Conservation (phyloP, 768 basidiomycete species). For the Mycena epipterygia region DNA sequence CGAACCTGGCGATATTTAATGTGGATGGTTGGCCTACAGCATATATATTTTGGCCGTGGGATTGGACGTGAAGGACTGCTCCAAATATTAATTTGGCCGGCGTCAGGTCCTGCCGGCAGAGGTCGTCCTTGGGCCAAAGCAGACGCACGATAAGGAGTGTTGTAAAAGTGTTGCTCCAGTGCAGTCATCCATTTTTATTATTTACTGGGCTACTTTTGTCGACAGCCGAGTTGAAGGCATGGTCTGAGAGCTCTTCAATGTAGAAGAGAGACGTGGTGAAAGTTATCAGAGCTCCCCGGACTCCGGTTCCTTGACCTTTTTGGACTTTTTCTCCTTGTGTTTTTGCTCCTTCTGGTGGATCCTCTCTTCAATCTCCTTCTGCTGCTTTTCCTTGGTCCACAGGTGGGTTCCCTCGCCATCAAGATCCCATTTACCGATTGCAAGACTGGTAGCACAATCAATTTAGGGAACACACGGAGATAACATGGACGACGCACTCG, state of each 20-base stretch:
- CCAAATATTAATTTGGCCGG: background rate
- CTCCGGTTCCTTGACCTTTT: background rate
- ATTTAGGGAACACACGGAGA: conserved; percentile 9
- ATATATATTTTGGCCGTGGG: background rate
- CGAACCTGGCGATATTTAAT: conserved; percentile 53
- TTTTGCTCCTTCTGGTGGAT: background rate
- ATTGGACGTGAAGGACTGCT: too few species aligned
- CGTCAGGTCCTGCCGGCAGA: too few species aligned
- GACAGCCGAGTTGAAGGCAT: too few species aligned
- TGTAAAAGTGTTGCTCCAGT: too few species aligned
- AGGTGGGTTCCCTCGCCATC: conserved; percentile 11
- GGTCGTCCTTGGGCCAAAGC: too few species aligned
- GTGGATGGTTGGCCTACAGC: background rate
- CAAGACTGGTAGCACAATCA: conserved; percentile 31
- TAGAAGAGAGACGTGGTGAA: too few species aligned
- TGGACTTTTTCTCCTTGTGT: background rate
- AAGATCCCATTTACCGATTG: conserved; percentile 66
- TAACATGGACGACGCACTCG: conserved; percentile 71
- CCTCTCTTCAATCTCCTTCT: background rate
- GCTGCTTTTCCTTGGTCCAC: conserved; percentile 14
- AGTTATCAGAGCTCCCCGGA: too few species aligned
- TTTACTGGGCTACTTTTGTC: too few species aligned
- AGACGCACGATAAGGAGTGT: too few species aligned
- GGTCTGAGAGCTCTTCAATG: too few species aligned
- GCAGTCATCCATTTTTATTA: too few species aligned